phyloP scores from a whole-genome alignment of 306 rosid species.

The Quercus glauca region DNA sequence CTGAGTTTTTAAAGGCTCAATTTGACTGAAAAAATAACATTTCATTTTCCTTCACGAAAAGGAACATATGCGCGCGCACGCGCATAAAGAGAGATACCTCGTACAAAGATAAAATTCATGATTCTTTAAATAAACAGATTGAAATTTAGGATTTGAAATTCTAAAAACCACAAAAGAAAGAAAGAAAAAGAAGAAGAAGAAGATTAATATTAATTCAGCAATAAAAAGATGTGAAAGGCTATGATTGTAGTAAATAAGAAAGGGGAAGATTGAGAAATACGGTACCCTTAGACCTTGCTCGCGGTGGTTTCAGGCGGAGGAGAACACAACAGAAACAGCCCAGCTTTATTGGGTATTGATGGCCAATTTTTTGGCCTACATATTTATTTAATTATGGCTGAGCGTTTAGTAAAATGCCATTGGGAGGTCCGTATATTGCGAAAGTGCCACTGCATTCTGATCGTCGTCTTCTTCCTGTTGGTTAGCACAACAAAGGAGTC shows the following conservation, averaged over 20 bases:
- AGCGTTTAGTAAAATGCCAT: neutral
- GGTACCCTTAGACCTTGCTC: constrained; percentile 21
- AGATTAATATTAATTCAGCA: neutral
- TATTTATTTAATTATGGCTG: neutral
- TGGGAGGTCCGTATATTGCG: neutral
- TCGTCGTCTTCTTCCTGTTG: too few species aligned
- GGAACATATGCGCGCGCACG: neutral
- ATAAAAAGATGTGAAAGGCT: neutral
- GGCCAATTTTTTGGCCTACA: neutral
- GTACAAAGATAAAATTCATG: neutral
- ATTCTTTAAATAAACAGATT: too few species aligned
- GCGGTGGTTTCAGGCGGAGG: neutral
- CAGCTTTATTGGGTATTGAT: too few species aligned
- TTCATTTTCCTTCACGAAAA: neutral
- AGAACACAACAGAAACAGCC: too few species aligned
- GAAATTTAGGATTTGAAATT: neutral
- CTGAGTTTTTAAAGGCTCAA: neutral
- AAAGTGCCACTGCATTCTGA: constrained; percentile 14
- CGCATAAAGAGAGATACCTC: neutral
- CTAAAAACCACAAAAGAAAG: neutral
- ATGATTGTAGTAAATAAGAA: neutral
- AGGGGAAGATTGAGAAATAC: neutral
- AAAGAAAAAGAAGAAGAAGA: neutral
- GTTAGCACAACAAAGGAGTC: too few species aligned
- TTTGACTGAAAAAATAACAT: neutral